Base-by-base conservation (phyloP, 116 monocot species). In the Posidonia oceanica region DNA sequence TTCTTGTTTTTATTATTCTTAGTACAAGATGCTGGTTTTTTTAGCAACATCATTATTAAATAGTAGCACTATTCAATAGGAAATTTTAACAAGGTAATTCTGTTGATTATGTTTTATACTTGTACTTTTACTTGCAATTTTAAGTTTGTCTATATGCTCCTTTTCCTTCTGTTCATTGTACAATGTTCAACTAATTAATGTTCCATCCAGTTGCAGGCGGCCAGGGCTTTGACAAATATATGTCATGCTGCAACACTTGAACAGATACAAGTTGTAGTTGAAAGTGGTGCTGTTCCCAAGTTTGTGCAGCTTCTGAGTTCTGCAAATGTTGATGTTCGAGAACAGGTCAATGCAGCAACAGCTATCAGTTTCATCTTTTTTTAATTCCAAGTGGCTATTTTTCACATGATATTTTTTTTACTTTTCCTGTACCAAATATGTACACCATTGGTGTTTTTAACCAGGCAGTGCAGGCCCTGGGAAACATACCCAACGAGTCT, bases 401-500 rank as follows among this genome's bases (percentile, higher is more conserved):
- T 57, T 5, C 57, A n/a, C 57, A 18, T 4, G n/a, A 57, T n/a
- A 18, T 20, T 57, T 57, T n/a, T 57, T 57, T 20, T 57, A 57
- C 20, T 57, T 57, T 6, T 57, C 57, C 20, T 57, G 16, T 17
- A 29, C 29, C 29, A 29, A 29, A 29, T 29, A 29, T 29, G 1
- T 29, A 29, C 29, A 29, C 29, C 29, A 29, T 29, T 29, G 29
- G 29, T 29, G 29, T 29, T 29, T 29, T 29, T 29, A 29, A 29
- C 29, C 29, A 87, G 87, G 91, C 81, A 71, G 84, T 83, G 6
- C 87, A 85, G 85, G 88, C 87, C 20, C 75, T 91, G 61, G 91
- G 85, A 40, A 91, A 91, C 71, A 52, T 87, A 59, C 85, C 85
- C 71, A 87, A 82, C n/a, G 87, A 87, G 64, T 79, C 83, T 36